A percentile compares a stretch with the other conserved stretches of the same genome.
phyloP scores from a whole-genome alignment of 176 grass and related monocot genomes.

The Cenchrus americanus region DNA sequence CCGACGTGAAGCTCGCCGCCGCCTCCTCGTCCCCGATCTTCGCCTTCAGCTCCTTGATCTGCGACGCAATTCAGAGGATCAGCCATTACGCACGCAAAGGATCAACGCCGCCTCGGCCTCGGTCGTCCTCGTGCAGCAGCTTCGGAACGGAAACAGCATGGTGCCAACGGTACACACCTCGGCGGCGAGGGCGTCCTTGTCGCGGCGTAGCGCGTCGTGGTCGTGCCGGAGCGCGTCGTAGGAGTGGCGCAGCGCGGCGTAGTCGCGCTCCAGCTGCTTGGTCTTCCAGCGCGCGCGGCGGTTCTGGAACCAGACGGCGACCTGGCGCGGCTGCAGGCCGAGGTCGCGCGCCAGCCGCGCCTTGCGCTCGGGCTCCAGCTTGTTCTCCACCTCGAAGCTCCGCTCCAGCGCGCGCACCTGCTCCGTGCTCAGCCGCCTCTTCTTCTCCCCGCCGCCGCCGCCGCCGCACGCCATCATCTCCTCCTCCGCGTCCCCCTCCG shows the following conservation, averaged over 20 bases:
- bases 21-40: slow-evolving; percentile 62
- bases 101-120: not conserved
- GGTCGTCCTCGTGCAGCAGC: not conserved
- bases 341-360: slow-evolving; percentile 76
- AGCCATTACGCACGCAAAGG: not conserved
- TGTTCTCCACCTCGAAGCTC: slow-evolving; percentile 98
- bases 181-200: slow-evolving; percentile 67
- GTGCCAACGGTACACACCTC: slow-evolving; percentile 35
- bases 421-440: slow-evolving; percentile 75
- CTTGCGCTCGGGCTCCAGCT: slow-evolving; percentile 92
- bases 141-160: too few species aligned
- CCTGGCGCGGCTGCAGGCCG: slow-evolving; percentile 89
- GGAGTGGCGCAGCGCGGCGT: slow-evolving; percentile 53
- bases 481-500: slow-evolving; percentile 41
- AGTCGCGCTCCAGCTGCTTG: slow-evolving; percentile 92
- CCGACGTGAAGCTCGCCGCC: slow-evolving; percentile 63
- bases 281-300: slow-evolving; percentile 97
- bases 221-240: slow-evolving; percentile 58
- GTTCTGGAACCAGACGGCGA: slow-evolving; percentile 99
- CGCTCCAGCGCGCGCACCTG: slow-evolving; percentile 86
- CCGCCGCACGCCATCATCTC: slow-evolving; percentile 46
- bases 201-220: slow-evolving; percentile 57
- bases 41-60: slow-evolving; percentile 80
- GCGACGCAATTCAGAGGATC: not conserved
- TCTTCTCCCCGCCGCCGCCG: slow-evolving; percentile 71